Percentiles rank a stretch among this genome's conserved stretches.
Conservation (phyloP, 345 rosid species). For the Salix dunnii region DNA sequence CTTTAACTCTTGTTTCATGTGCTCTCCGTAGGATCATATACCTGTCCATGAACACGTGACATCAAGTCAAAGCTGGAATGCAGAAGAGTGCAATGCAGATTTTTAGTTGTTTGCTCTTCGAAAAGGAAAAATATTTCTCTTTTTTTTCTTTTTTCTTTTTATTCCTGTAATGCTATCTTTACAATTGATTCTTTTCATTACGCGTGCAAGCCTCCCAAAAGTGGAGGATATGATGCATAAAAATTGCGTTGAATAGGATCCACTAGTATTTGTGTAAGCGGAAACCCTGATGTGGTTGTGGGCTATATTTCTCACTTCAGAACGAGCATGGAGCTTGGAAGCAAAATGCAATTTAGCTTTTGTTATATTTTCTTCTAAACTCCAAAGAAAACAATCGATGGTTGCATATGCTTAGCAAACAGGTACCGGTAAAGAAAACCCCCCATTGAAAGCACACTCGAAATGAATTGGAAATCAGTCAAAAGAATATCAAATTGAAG, state of each 20-base stretch:
- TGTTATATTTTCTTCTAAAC: background rate
- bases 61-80: slow-evolving; percentile 28
- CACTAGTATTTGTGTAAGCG: background rate
- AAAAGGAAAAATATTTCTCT: background rate
- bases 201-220: background rate
- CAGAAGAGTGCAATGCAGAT: slow-evolving; percentile 1
- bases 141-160: background rate
- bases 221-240: background rate
- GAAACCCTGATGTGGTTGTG: background rate
- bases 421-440: no score
- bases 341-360: background rate
- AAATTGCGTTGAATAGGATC: background rate
- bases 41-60: slow-evolving; percentile 41
- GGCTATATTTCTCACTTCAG: background rate
- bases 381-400: background rate
- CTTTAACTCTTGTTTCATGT: background rate
- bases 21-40: slow-evolving; percentile 41
- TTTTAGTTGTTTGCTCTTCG: slow-evolving; percentile 8
- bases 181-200: background rate
- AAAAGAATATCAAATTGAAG: no score
- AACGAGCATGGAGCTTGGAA: background rate
- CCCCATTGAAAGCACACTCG: no score
- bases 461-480: no score
- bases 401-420: no score
- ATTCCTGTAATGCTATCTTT: background rate